Evolutionary conservation across 2,329 filamentous ascomycete genomes (phyloP).

Genomic region (Stylonectria norvegica): DNA sequence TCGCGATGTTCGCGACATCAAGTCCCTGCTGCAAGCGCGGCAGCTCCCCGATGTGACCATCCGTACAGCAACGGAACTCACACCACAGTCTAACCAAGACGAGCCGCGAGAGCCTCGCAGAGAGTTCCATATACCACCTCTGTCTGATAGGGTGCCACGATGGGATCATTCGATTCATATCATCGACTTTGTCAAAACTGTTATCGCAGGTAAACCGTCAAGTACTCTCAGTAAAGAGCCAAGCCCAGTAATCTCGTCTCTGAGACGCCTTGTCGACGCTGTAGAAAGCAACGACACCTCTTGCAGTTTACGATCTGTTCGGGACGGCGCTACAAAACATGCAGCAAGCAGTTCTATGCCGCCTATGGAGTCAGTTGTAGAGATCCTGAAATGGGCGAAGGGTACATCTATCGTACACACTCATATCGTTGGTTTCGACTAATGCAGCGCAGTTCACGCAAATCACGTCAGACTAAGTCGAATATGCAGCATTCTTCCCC

Average conservation of each 20-base stretch:
- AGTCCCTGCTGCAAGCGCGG: too few relatives aligned
- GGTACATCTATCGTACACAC: constrained; percentile 23
- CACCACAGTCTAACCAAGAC: too few relatives aligned
- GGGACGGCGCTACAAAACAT: background rate
- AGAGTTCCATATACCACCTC: too few relatives aligned
- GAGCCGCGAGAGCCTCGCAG: too few relatives aligned
- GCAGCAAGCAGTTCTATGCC: constrained; percentile 22
- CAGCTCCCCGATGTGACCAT: too few relatives aligned
- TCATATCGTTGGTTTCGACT: too few relatives aligned
- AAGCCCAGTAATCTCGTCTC: constrained; percentile 6
- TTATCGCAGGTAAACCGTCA: constrained; percentile 11
- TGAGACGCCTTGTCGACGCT: constrained; percentile 6
- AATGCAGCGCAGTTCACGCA: constrained; percentile 21
- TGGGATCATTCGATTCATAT: constrained; percentile 35
- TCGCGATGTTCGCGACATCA: constrained; percentile 33
- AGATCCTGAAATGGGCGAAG: constrained; percentile 32
- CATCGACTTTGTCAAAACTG: constrained; percentile 31
- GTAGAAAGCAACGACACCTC: constrained; percentile 1
- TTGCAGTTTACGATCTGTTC: background rate
- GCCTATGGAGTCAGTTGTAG: constrained; percentile 25
- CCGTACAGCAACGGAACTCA: too few relatives aligned
- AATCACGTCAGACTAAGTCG: constrained; percentile 26
- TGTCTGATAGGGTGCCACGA: too few relatives aligned
- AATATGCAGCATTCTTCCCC: constrained; percentile 32
- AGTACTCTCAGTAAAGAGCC: too few relatives aligned